phyloP scores from a whole-genome alignment of 306 rosid species.

The Styphnolobium japonicum region DNA sequence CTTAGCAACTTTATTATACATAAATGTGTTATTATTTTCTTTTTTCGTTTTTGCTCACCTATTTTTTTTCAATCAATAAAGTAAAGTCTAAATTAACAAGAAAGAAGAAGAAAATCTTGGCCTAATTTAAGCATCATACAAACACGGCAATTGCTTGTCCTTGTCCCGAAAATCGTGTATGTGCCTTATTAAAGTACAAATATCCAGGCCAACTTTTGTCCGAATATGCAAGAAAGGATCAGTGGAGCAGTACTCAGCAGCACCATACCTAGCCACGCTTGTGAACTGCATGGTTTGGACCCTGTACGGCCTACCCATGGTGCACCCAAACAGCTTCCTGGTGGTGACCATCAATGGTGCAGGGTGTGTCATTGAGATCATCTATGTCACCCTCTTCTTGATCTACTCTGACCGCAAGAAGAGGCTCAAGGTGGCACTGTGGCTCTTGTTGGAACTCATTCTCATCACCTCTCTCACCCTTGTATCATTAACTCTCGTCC shows the following conservation, averaged over 20 bases:
- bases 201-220: constrained; percentile 63
- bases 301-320: constrained; percentile 64
- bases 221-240: constrained; percentile 62
- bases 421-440: constrained; percentile 43
- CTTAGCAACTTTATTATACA: too few relatives aligned
- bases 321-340: constrained; percentile 56
- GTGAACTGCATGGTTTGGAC: constrained; percentile 78
- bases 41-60: too few relatives aligned
- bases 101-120: too few relatives aligned
- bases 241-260: constrained; percentile 67
- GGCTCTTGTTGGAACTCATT: constrained; percentile 39
- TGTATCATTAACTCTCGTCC: constrained; percentile 36
- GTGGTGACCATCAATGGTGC: constrained; percentile 66
- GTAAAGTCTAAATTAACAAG: too few relatives aligned
- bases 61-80: too few relatives aligned
- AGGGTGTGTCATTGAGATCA: constrained; percentile 51
- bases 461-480: constrained; percentile 39
- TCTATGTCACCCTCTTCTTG: constrained; percentile 54
- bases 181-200: too few relatives aligned
- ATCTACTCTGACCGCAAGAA: constrained; percentile 43
- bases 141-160: too few relatives aligned
- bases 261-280: constrained; percentile 69
- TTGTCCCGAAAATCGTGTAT: too few relatives aligned
- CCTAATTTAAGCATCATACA: too few relatives aligned
- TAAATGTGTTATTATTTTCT: too few relatives aligned